Conservation (phyloP, 23 red algal species). For the Agarophyton chilense region DNA sequence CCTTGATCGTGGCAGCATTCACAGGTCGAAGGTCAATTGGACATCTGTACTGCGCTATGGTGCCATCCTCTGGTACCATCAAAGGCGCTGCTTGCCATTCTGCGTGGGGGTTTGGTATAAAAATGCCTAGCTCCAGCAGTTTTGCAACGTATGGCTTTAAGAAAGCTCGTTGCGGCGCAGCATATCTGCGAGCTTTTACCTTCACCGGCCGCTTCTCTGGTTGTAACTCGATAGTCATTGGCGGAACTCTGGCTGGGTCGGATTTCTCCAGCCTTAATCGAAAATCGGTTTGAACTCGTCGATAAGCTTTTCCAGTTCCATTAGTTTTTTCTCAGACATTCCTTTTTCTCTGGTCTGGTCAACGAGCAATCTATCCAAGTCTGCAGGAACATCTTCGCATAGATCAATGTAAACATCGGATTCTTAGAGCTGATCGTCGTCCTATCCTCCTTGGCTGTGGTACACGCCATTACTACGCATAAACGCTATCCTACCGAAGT, state of each 20-base stretch:
- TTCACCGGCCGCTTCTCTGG: not conserved
- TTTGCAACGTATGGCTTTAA: constrained; percentile 1
- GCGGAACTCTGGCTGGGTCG: not conserved
- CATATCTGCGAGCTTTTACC: constrained; percentile 15
- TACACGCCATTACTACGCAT: not conserved
- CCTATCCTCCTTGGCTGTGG: not conserved
- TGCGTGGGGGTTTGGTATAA: not conserved
- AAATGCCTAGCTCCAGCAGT: constrained; percentile 5
- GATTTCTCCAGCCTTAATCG: not conserved
- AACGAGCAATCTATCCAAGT: not conserved
- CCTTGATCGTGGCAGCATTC: constrained; percentile 27
- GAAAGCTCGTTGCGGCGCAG: not conserved
- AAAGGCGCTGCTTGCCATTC: constrained; percentile 37
- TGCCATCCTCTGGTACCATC: constrained; percentile 10
- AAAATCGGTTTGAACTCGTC: not conserved
- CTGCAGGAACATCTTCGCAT: not conserved
- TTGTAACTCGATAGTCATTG: not conserved
- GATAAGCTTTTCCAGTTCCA: not conserved
- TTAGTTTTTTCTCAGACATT: not conserved
- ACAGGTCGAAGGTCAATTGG: constrained; percentile 11
- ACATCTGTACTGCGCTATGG: not conserved
- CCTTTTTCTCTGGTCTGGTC: not conserved
- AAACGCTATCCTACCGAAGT: not conserved
- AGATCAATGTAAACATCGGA: not conserved
- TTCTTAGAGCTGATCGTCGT: not conserved